These are phyloP conservation scores for Stagonosporopsis cucurbitacearum DNA, from an alignment of 2,329 filamentous ascomycete genomes.

Conservation along the genomic window DNA sequence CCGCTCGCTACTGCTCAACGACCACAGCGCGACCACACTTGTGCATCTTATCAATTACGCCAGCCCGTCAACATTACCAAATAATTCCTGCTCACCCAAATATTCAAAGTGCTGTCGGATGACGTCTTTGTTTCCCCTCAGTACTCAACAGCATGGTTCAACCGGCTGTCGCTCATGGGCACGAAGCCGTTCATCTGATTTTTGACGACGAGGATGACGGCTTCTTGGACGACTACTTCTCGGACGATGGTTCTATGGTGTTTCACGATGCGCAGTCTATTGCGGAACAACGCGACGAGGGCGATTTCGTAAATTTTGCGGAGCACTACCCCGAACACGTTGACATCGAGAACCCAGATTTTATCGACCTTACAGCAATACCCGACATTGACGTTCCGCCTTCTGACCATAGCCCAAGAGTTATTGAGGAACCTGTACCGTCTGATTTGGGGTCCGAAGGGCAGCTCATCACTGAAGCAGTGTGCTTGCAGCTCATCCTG, in stretches of 20 bases:
- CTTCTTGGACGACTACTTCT: conserved; percentile 6
- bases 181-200: conserved; percentile 30
- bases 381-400: conserved; percentile 34
- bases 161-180: background rate
- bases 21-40: background rate
- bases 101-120: background rate
- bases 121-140: background rate
- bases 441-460: background rate
- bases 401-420: conserved; percentile 1
- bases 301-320: conserved; percentile 4
- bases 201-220: conserved; percentile 33
- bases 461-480: conserved; percentile 29
- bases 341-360: conserved; percentile 6
- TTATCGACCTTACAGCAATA: conserved; percentile 33
- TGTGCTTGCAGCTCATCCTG: conserved; percentile 42
- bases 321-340: background rate
- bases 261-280: conserved; percentile 12
- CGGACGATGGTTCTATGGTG: conserved; percentile 7
- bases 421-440: background rate
- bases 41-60: background rate
- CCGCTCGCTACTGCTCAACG: background rate
- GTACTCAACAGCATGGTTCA: conserved; percentile 21
- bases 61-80: background rate
- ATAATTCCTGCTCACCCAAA: background rate
- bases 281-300: conserved; percentile 5